These are phyloP conservation scores for Calonectria honghensis DNA, from an alignment of 2,329 filamentous ascomycete genomes.

Conservation along the genomic window DNA sequence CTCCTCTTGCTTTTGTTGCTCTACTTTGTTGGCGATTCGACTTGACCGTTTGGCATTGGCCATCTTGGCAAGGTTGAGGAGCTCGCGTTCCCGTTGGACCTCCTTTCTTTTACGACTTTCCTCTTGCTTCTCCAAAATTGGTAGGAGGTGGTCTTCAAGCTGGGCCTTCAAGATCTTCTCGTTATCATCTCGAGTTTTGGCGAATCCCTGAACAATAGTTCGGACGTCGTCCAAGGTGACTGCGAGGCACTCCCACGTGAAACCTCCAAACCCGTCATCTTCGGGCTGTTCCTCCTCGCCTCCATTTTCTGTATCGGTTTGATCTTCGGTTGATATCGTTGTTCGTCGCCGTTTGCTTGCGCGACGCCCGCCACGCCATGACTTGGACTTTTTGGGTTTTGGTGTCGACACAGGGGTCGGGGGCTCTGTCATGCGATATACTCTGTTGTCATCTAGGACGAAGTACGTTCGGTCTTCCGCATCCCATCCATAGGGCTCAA, in stretches of 20 bases:
- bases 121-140: slow-evolving; percentile 87
- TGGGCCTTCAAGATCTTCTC: slow-evolving; percentile 86
- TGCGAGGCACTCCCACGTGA: slow-evolving; percentile 94
- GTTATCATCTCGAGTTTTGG: slow-evolving; percentile 86
- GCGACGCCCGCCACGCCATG: slow-evolving; percentile 70
- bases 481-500: slow-evolving; percentile 93
- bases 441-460: slow-evolving; percentile 92
- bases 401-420: slow-evolving; percentile 76
- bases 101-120: slow-evolving; percentile 84
- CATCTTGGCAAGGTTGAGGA: slow-evolving; percentile 88
- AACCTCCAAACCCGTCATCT: slow-evolving; percentile 82
- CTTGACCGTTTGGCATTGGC: slow-evolving; percentile 96
- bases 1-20: slow-evolving; percentile 85
- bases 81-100: slow-evolving; percentile 82
- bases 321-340: slow-evolving; percentile 58
- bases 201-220: slow-evolving; percentile 81
- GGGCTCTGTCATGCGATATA: slow-evolving; percentile 91
- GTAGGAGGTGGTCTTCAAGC: slow-evolving; percentile 86
- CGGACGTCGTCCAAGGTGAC: slow-evolving; percentile 87
- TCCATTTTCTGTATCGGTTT: slow-evolving; percentile 58
- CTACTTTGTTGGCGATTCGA: slow-evolving; percentile 87
- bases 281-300: slow-evolving; percentile 58
- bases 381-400: slow-evolving; percentile 79
- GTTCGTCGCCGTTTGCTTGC: slow-evolving; percentile 84
- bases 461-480: slow-evolving; percentile 90